Evolutionary conservation across 2,329 filamentous ascomycete species (phyloP), one percentile per base, ranked within the genome.

Genomic region (Aureobasidium sp.): DNA sequence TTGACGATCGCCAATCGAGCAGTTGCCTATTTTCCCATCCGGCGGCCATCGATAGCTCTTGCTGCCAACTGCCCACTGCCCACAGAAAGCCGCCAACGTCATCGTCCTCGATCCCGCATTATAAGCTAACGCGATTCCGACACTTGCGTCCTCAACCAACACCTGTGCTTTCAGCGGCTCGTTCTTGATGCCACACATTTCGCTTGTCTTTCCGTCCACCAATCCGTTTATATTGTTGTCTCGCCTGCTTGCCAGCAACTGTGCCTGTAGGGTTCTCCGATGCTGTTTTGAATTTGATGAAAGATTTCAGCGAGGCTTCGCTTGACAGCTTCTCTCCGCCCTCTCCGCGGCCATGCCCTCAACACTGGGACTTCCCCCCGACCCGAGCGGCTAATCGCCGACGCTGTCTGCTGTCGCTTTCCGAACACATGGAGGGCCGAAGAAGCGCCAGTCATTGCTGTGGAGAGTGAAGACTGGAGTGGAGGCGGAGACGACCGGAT

Each of bases 391-490:
- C 44, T 48, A 48, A 21, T 19, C 16, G 44, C 42, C 42, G 30
- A 25, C 21, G 8, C 41, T 45, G 29, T 17, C 25, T 21, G 41
- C 41, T 45, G 41, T 37, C 44, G 30, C 30, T 37, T 39, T 39
- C 45, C 48, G 37, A 51, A 51, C 48, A 51, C 21, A 40, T 51
- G 48, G 48, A 41, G 48, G 48, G 19, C 48, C 48, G 48, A 51
- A 41, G 48, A 51, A 51, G 21, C 25, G 48, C 48, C 48, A 51
- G 35, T 45, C 16, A 25, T 24, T 29, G 17, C 27, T 40, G 35
- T 41, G 48, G 35, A 37, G 48, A 51, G 35, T 17, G 35, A 51
- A 19, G 48, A 51, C 16, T 34, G 21, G 48, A 37, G n/a, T 30
- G 22, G 24, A 49, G 34, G 37, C 27, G 35, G 37, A 51, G 48